Base-by-base conservation (phyloP, 192 early-diverging fungal genomes). In the Coemansia sp. region DNA sequence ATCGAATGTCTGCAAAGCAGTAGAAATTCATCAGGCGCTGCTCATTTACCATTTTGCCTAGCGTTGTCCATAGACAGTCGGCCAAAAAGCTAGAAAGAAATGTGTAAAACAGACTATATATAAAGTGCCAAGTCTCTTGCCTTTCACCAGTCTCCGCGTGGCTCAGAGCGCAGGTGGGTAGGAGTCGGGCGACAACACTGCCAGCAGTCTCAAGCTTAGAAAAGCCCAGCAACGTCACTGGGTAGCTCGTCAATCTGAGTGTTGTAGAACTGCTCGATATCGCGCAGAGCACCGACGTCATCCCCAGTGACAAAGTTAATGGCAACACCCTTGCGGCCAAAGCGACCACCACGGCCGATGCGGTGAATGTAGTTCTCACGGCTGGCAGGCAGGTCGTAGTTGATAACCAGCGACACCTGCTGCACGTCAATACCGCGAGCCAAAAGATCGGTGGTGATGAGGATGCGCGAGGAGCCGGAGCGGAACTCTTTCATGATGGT, bases 171-270 rank as follows among this genome's bases (percentile, higher is more conserved):
- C 30, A 7, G 30, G 30, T 7, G 49, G 9, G 24, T 2, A 55
- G 23, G 54, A 27, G 54, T 6, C 24, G 14, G 54, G 27, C 30
- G 30, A 52, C 51, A 52, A 18, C 24, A 18, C 54, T 56, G 54
- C 54, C 24, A 26, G 25, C 10, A 56, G 23, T 24, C 25, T 28
- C 28, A 7, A 24, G 26, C 61, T 76, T 82, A 82, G 70, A 92
- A 92, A 44, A 95, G 87, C 59, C 93, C 88, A 67, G 94, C 93
- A 76, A 98, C 92, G 87, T 97, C 93, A 83, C 94, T 88, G 67
- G 97, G 97, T 95, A 99, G 98, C 85, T 99, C 97, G 71, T 98
- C 95, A 73, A 97, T 88, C 87, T 99, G 95, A 72, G 96, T 99
- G 84, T 92, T 94, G 92, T 99, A 99, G 89, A 92, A 95, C 78